Conservation (phyloP, 306 rosid genomes). For the Vigna nakashimae region DNA sequence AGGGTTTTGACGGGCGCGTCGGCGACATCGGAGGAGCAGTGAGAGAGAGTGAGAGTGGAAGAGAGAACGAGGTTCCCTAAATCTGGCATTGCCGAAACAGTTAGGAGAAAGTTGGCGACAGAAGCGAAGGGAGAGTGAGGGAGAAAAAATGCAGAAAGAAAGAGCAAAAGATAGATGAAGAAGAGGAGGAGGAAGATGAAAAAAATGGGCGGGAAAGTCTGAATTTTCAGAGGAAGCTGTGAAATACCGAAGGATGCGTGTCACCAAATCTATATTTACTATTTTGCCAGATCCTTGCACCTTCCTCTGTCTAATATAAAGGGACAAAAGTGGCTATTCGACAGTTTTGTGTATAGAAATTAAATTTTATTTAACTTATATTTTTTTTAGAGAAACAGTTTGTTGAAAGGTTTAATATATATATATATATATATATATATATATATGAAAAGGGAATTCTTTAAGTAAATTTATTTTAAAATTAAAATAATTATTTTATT, state of each 20-base stretch:
- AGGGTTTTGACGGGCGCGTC: constrained; percentile 46
- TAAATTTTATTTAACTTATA: too few relatives aligned
- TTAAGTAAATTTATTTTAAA: too few relatives aligned
- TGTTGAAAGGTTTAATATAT: too few relatives aligned
- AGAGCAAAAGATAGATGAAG: not conserved
- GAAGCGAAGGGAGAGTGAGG: not conserved
- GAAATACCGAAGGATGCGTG: not conserved
- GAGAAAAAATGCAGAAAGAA: not conserved
- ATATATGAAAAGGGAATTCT: too few relatives aligned
- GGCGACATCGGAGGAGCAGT: constrained; percentile 41
- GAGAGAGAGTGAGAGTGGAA: constrained; percentile 48
- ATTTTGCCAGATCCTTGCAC: not conserved
- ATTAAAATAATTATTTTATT: too few relatives aligned
- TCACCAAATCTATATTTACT: not conserved
- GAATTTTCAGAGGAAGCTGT: constrained; percentile 22
- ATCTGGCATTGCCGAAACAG: constrained; percentile 64
- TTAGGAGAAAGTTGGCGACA: constrained; percentile 14
- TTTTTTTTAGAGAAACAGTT: too few relatives aligned
- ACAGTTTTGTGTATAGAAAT: too few relatives aligned
- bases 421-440: too few relatives aligned
- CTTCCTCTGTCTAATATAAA: not conserved
- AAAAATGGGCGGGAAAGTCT: constrained; percentile 47
- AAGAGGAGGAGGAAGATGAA: not conserved
- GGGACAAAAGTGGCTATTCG: too few relatives aligned
- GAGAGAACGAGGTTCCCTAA: constrained; percentile 67